Evolutionary conservation across 75 land plant species (phyloP), one percentile per base, ranked within the genome.

Genomic region (Cupressus sempervirens): DNA sequence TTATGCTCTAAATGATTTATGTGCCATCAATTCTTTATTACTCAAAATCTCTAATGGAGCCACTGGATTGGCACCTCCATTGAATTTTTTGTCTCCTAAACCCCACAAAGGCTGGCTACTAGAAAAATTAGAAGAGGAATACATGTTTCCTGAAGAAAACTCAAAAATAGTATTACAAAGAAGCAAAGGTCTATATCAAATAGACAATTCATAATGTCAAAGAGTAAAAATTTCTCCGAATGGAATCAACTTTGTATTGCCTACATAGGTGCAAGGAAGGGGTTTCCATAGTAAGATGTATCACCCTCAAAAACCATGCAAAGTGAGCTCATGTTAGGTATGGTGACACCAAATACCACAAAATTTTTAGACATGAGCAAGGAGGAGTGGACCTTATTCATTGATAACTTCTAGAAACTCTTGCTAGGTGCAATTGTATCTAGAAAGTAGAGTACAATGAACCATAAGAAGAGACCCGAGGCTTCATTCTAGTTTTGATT

Each of bases 61-160:
- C 54, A 1, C 83, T 35, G 29, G 40, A 53, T 53, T 54, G 62
- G 35, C 75, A 2, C 15, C 34, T 43, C 65, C 84, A 16, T 9
- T 18, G 10, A 29, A 80, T 29, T 46, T 40, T 34, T 86, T 87
- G 15, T 86, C 72, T 83, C 76, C 45, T 1, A 86, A 68, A 18
- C 45, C 80, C 53, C 41, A 68, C 2, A 30, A 62, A 34, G 89
- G 89, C 32, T 80, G 91, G 68, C 86, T 84, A 4, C 87, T 91
- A 3, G 88, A 87, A 16, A 88, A 88, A 45, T 82, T 91, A 20
- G 91, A 91, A 81, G 94, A 88, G 83, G 91, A 87, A 53, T 91
- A 84, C 12, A 23, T 68, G 26, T 35, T 82, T 82, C 38, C 30
- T 23, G 76, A 52, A 36, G 50, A 38, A 43, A 77, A 46, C 81